Percentiles rank a stretch among this genome's conserved stretches.
These are phyloP conservation scores for Gyromitra esculenta DNA, from an alignment of 2,329 filamentous ascomycete species.

Conservation along the genomic window DNA sequence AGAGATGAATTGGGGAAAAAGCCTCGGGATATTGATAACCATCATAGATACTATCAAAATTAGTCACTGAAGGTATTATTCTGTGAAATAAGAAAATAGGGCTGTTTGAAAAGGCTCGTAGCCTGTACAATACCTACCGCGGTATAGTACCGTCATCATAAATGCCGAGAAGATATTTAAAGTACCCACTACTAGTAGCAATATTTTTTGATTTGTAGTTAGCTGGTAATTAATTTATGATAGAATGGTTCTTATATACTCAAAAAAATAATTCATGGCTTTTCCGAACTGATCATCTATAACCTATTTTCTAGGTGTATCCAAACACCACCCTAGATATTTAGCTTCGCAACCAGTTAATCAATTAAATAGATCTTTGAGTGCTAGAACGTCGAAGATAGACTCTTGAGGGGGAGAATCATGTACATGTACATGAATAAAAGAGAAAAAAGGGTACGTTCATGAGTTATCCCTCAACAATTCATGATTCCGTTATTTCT, in stretches of 20 bases:
- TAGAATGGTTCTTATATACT: too few species aligned
- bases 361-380: neutral
- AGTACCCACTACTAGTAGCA: neutral
- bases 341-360: neutral
- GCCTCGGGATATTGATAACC: neutral
- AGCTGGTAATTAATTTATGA: too few species aligned
- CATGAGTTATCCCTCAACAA: constrained; percentile 4
- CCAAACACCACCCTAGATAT: neutral
- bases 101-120: neutral
- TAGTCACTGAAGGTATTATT: neutral
- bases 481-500: too few species aligned
- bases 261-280: too few species aligned
- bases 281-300: too few species aligned
- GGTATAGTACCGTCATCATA: neutral
- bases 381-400: neutral
- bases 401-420: neutral
- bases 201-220: neutral
- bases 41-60: too few species aligned
- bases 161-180: neutral
- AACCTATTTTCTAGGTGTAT: too few species aligned
- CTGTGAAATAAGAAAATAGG: neutral
- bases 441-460: neutral
- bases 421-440: neutral
- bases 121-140: neutral
- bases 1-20: too few species aligned